Conservation (phyloP, 805 yeast species). For the Wickerhamomyces chambardii region DNA sequence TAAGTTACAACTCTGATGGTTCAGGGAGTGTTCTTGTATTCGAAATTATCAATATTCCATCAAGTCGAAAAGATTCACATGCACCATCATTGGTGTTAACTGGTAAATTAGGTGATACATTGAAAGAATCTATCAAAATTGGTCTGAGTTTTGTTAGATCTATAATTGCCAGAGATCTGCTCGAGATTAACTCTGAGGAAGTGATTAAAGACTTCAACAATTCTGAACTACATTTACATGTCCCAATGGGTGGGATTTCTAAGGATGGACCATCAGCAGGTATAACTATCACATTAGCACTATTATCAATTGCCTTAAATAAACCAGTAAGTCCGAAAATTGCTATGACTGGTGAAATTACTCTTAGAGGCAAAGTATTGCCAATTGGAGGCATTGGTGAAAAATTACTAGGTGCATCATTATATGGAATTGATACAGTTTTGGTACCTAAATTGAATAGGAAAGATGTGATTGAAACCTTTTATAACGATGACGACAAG, state of each 20-base stretch:
- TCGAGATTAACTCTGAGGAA: constrained; percentile 19
- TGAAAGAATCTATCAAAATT: constrained; percentile 74
- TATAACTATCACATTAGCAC: constrained; percentile 73
- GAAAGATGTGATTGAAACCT: constrained; percentile 38
- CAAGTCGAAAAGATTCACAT: constrained; percentile 20
- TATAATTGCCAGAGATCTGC: constrained; percentile 30
- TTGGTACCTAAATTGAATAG: constrained; percentile 66
- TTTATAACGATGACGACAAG: constrained; percentile 14
- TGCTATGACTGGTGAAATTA: constrained; percentile 87
- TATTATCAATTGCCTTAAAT: constrained; percentile 63
- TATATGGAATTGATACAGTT: constrained; percentile 54
- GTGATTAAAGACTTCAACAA: constrained; percentile 37
- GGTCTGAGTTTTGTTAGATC: constrained; percentile 67
- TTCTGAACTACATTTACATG: constrained; percentile 59
- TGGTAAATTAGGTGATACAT: constrained; percentile 75
- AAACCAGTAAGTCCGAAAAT: constrained; percentile 38
- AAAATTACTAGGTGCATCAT: constrained; percentile 70
- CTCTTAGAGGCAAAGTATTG: constrained; percentile 66
- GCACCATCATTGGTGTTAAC: constrained; percentile 50
- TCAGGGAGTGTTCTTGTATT: constrained; percentile 75
- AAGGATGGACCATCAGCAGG: constrained; percentile 46
- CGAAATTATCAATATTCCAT: constrained; percentile 65
- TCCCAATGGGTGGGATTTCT: constrained; percentile 59
- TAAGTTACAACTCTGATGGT: constrained; percentile 83
- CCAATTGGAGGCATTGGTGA: constrained; percentile 82